Percentiles rank a stretch among this genome's conserved stretches.
Evolutionary conservation across 2,329 filamentous ascomycete species (phyloP).

Genomic region (Botryosphaeria agaves): DNA sequence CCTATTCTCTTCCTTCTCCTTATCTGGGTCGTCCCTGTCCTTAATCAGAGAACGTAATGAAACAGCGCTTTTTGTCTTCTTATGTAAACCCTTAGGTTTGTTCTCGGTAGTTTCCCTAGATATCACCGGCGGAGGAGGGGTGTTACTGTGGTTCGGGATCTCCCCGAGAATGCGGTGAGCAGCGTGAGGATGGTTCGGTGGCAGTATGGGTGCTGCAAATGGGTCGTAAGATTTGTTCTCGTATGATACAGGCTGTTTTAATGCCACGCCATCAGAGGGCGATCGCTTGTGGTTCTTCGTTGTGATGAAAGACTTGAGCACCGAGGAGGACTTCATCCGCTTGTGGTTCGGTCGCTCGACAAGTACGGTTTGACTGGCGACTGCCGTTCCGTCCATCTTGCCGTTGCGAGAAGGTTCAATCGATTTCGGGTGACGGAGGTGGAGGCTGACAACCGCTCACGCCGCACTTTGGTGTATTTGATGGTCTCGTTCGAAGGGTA

Average conservation of each 20-base stretch:
- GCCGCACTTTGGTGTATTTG: too few species aligned
- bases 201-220: slow-evolving; percentile 24
- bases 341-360: slow-evolving; percentile 1
- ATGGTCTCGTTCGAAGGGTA: too few species aligned
- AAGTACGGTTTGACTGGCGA: too few species aligned
- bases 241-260: slow-evolving; percentile 6
- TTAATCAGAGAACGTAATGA: slow-evolving; percentile 34
- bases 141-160: slow-evolving; percentile 18
- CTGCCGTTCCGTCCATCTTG: too few species aligned
- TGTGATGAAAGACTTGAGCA: slow-evolving; percentile 35
- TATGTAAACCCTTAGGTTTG: slow-evolving; percentile 22
- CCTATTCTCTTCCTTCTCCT: slow-evolving; percentile 2
- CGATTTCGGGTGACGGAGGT: too few species aligned
- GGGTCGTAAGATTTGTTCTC: slow-evolving; percentile 6
- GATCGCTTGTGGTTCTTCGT: slow-evolving; percentile 31
- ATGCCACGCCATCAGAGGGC: slow-evolving; percentile 20
- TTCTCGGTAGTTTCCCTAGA: slow-evolving; percentile 19
- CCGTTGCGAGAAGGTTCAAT: too few species aligned
- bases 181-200: slow-evolving; percentile 30
- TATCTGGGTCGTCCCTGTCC: slow-evolving; percentile 18
- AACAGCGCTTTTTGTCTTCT: slow-evolving; percentile 36
- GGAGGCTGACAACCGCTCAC: too few species aligned
- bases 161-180: slow-evolving; percentile 12
- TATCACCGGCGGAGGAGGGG: slow-evolving; percentile 18
- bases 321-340: slow-evolving; percentile 21